Evolutionary conservation across 257 asterid genomes (phyloP).

Genomic region (Thymus mandschuricus): DNA sequence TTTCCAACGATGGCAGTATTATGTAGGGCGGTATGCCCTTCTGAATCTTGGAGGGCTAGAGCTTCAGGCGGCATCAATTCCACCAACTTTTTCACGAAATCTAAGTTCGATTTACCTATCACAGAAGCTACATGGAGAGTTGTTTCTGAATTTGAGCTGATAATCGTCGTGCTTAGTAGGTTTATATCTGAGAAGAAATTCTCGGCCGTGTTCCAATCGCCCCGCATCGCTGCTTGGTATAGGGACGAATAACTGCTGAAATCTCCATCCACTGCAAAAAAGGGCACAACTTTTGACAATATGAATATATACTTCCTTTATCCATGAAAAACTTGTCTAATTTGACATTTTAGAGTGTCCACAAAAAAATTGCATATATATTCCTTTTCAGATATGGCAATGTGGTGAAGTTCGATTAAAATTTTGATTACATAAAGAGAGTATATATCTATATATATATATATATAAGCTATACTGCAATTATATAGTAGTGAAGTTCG

Average conservation of each 20-base stretch:
- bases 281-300: neutral
- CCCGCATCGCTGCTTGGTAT: neutral
- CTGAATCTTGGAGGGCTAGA: neutral
- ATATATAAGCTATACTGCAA: too few species aligned
- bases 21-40: slow-evolving; percentile 10
- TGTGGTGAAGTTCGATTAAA: too few species aligned
- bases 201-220: neutral
- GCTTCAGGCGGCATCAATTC: neutral
- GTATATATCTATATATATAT: too few species aligned
- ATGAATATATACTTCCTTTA: too few species aligned
- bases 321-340: too few species aligned
- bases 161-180: too few species aligned
- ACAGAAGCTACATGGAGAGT: neutral
- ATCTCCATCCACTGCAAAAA: too few species aligned
- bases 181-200: neutral
- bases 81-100: slow-evolving; percentile 13
- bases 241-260: neutral
- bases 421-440: too few species aligned
- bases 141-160: neutral
- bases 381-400: too few species aligned
- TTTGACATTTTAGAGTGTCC: too few species aligned
- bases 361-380: too few species aligned
- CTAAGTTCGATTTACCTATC: slow-evolving; percentile 6
- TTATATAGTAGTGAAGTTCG: too few species aligned
- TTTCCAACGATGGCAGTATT: neutral